Conservation (phyloP, 805 yeast species). For the Kuraishia piskuri region DNA sequence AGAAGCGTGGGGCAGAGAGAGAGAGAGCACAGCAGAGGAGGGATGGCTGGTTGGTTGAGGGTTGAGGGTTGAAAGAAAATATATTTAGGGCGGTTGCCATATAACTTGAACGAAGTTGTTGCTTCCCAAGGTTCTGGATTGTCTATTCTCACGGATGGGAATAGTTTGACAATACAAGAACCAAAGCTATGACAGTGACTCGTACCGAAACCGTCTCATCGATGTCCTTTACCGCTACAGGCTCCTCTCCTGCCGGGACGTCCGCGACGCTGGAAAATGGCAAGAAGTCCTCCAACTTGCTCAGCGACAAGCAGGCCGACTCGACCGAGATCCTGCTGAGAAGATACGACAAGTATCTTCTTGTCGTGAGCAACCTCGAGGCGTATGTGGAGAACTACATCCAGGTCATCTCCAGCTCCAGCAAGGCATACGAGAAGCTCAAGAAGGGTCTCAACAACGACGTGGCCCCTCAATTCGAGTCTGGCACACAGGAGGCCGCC, state of each 20-base stretch:
- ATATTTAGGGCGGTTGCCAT: not conserved
- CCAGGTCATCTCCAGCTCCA: conserved; percentile 11
- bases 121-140: not conserved
- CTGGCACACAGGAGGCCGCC: conserved; percentile 12
- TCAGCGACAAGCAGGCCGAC: conserved; percentile 14
- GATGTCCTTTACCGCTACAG: not conserved
- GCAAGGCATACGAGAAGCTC: conserved; percentile 17
- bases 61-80: too few species aligned
- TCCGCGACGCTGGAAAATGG: conserved; percentile 1
- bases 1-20: not conserved
- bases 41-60: too few species aligned
- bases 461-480: conserved; percentile 21
- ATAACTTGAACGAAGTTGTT: not conserved
- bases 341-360: conserved; percentile 19
- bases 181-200: not conserved
- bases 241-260: not conserved
- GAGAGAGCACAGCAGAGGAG: not conserved
- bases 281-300: conserved; percentile 2
- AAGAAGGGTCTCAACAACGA: conserved; percentile 12
- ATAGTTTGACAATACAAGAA: not conserved
- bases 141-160: not conserved
- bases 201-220: not conserved
- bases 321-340: conserved; percentile 16
- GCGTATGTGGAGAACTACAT: conserved; percentile 18
- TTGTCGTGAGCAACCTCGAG: conserved; percentile 16